Conservation (phyloP, 805 yeast genomes). For the Candida chauliodis region DNA sequence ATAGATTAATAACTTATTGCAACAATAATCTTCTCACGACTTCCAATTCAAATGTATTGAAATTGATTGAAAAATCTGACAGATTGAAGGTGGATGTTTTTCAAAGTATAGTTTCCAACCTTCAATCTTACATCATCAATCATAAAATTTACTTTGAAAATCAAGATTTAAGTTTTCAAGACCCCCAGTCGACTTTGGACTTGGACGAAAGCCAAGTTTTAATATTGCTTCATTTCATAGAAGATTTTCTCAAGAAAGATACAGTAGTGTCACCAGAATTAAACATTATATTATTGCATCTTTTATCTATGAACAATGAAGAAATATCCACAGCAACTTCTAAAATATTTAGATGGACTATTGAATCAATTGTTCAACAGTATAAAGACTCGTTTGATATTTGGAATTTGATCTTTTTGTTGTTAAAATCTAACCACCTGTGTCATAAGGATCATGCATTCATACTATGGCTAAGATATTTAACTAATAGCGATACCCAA, state of each 20-base stretch:
- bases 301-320: slow-evolving; percentile 36
- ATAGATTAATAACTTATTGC: slow-evolving; percentile 11
- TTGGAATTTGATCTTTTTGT: slow-evolving; percentile 46
- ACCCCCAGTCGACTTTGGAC: slow-evolving; percentile 6
- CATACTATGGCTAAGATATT: slow-evolving; percentile 54
- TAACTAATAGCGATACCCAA: slow-evolving; percentile 23
- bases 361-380: slow-evolving; percentile 22
- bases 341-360: slow-evolving; percentile 54
- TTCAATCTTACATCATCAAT: not conserved
- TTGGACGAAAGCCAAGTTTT: slow-evolving; percentile 13
- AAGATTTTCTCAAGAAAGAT: slow-evolving; percentile 24
- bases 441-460: slow-evolving; percentile 39
- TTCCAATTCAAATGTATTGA: not conserved
- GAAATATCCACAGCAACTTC: slow-evolving; percentile 34
- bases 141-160: slow-evolving; percentile 5
- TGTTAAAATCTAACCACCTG: slow-evolving; percentile 25
- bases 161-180: not conserved
- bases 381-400: slow-evolving; percentile 18
- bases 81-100: slow-evolving; percentile 13
- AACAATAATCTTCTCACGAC: slow-evolving; percentile 1
- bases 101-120: not conserved
- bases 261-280: not conserved
- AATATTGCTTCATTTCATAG: slow-evolving; percentile 34
- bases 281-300: slow-evolving; percentile 26
- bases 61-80: not conserved